phyloP scores from a whole-genome alignment of 768 basidiomycete species.

The Pleurotus cornucopiae region DNA sequence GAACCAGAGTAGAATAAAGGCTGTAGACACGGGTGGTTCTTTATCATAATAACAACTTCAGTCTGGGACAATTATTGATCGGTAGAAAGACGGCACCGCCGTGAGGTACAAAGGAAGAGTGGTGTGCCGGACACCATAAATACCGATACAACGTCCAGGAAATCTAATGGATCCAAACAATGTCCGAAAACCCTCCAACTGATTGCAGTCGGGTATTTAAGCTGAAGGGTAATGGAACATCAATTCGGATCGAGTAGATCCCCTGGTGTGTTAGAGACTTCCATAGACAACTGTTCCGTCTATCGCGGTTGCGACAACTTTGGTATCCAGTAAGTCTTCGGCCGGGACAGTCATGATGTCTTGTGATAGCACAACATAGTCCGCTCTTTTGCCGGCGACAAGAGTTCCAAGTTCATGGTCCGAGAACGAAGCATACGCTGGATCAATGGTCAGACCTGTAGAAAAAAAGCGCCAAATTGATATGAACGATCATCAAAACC shows the following conservation, averaged over 20 bases:
- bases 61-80: no score
- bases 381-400: slow-evolving; percentile 73
- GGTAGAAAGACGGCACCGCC: no score
- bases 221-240: neutral
- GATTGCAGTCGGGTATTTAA: neutral
- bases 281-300: slow-evolving; percentile 59
- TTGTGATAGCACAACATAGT: slow-evolving; percentile 79
- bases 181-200: neutral
- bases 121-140: no score
- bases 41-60: no score
- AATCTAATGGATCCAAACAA: neutral
- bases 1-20: no score
- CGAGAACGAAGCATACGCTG: slow-evolving; percentile 84
- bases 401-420: slow-evolving; percentile 75
- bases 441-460: slow-evolving; percentile 80
- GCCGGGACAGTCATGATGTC: slow-evolving; percentile 72
- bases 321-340: slow-evolving; percentile 58
- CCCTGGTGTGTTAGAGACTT: slow-evolving; percentile 15
- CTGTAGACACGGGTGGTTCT: no score
- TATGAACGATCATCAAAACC: neutral
- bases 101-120: no score
- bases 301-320: slow-evolving; percentile 71
- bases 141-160: neutral
- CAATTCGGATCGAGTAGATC: neutral
- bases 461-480: neutral